Evolutionary conservation across 164 flowering plant species (phyloP).

Genomic region (Nymphaea thermarum): DNA sequence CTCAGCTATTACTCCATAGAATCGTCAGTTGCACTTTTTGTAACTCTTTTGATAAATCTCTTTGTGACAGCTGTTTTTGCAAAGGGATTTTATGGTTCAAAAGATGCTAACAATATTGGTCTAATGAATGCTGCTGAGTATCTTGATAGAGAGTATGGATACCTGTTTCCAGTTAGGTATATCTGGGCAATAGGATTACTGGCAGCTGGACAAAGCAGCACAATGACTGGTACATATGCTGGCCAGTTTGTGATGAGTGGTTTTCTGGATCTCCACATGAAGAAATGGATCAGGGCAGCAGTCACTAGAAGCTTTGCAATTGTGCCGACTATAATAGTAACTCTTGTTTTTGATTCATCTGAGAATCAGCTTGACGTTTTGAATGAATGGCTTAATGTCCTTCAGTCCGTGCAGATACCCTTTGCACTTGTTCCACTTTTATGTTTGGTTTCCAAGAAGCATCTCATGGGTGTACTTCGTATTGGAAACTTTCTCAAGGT

Average conservation of each 20-base stretch:
- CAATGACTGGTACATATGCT: conserved; percentile 83
- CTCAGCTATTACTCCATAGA: conserved; percentile 63
- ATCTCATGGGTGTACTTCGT: conserved; percentile 57
- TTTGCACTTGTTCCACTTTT: conserved; percentile 82
- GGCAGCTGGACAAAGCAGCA: conserved; percentile 91
- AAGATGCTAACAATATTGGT: conserved; percentile 47
- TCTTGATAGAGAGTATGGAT: conserved; percentile 64
- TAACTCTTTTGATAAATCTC: conserved; percentile 62
- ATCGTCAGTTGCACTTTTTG: conserved; percentile 45
- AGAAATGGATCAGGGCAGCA: conserved; percentile 69
- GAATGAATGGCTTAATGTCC: conserved; percentile 85
- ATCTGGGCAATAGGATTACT: conserved; percentile 77
- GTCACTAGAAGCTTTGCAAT: conserved; percentile 73
- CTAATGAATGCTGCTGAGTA: conserved; percentile 67
- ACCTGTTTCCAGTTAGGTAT: conserved; percentile 56
- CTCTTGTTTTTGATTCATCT: conserved; percentile 49
- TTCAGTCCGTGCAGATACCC: conserved; percentile 78
- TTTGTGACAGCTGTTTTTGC: conserved; percentile 79
- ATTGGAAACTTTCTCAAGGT: conserved; percentile 57
- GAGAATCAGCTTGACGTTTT: conserved; percentile 52
- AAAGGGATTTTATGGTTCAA: conserved; percentile 57
- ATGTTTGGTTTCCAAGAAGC: conserved; percentile 55
- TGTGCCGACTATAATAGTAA: conserved; percentile 64
- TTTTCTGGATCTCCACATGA: conserved; percentile 59
- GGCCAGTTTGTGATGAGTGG: conserved; percentile 91